Conservation (phyloP, 148 eudicot genomes). For the Pouteria glomerata region DNA sequence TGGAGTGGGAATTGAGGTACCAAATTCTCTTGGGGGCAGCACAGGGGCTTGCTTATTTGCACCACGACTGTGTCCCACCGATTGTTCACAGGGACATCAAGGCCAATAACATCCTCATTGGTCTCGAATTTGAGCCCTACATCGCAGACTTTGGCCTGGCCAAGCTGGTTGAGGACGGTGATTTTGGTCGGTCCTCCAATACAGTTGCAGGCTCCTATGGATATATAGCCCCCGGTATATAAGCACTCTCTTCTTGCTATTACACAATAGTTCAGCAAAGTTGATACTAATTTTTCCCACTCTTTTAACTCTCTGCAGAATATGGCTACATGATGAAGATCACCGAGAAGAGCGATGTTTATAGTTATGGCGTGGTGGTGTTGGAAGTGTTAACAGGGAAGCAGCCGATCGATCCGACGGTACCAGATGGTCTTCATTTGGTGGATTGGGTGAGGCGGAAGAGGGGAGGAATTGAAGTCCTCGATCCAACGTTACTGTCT, state of each 20-base stretch:
- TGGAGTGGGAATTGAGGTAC: constrained; percentile 88
- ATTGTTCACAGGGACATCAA: constrained; percentile 86
- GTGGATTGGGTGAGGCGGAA: constrained; percentile 75
- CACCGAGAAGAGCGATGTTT: constrained; percentile 89
- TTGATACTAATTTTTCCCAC: neutral
- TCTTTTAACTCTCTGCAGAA: constrained; percentile 39
- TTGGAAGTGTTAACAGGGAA: constrained; percentile 81
- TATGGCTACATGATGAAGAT: constrained; percentile 83
- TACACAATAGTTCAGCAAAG: neutral
- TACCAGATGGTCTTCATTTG: constrained; percentile 68
- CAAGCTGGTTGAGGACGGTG: constrained; percentile 67
- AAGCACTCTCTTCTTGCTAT: too few species aligned
- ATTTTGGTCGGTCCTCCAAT: constrained; percentile 19
- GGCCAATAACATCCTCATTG: constrained; percentile 88
- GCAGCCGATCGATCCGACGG: constrained; percentile 87
- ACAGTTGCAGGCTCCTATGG: constrained; percentile 91
- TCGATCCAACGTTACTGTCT: constrained; percentile 41
- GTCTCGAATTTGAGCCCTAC: constrained; percentile 83
- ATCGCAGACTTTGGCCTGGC: constrained; percentile 92
- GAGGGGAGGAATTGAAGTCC: constrained; percentile 46
- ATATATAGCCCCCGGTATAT: constrained; percentile 86
- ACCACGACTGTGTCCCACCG: constrained; percentile 87
- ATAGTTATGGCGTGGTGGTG: constrained; percentile 81
- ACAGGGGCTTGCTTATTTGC: constrained; percentile 80
- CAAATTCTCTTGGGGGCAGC: constrained; percentile 66